phyloP scores from a whole-genome alignment of 352 stramenopile genomes.

The Pythium rishiriense region DNA sequence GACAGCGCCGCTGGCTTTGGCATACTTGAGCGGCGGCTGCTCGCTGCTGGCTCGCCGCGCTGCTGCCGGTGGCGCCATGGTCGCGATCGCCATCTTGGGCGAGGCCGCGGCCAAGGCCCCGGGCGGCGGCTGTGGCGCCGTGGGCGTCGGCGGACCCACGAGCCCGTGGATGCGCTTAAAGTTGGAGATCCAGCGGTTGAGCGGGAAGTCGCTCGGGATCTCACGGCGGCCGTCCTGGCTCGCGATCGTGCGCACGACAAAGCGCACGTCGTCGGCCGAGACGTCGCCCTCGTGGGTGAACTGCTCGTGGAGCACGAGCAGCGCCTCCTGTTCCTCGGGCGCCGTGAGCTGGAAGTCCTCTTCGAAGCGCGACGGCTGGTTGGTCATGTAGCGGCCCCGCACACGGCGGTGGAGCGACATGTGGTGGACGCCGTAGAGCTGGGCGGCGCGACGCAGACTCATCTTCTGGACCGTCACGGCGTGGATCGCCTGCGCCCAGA shows the following conservation, averaged over 20 bases:
- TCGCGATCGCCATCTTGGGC: neutral
- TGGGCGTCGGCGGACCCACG: slow-evolving; percentile 2
- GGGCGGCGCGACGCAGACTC: slow-evolving; percentile 51
- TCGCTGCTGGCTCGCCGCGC: too few species aligned
- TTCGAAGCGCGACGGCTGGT: slow-evolving; percentile 15
- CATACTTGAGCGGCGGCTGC: slow-evolving; percentile 6
- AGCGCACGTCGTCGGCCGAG: slow-evolving; percentile 47
- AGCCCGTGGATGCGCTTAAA: slow-evolving; percentile 58
- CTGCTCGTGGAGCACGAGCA: slow-evolving; percentile 52
- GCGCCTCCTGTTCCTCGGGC: slow-evolving; percentile 45
- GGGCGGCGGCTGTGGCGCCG: too few species aligned
- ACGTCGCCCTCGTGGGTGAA: slow-evolving; percentile 45
- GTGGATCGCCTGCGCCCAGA: slow-evolving; percentile 65
- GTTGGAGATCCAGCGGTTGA: slow-evolving; percentile 42
- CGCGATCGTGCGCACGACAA: slow-evolving; percentile 59
- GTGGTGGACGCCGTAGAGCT: slow-evolving; percentile 67
- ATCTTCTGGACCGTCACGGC: slow-evolving; percentile 68
- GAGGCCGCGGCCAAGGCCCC: too few species aligned
- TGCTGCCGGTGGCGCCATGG: neutral
- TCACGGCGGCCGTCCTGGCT: slow-evolving; percentile 38
- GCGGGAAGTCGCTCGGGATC: slow-evolving; percentile 50
- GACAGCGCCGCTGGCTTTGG: neutral
- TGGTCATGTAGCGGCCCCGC: slow-evolving; percentile 31
- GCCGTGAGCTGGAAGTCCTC: slow-evolving; percentile 34
- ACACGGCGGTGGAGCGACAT: slow-evolving; percentile 65